phyloP scores from a whole-genome alignment of 495 filamentous ascomycete genomes.

The Bombardia bombarda region DNA sequence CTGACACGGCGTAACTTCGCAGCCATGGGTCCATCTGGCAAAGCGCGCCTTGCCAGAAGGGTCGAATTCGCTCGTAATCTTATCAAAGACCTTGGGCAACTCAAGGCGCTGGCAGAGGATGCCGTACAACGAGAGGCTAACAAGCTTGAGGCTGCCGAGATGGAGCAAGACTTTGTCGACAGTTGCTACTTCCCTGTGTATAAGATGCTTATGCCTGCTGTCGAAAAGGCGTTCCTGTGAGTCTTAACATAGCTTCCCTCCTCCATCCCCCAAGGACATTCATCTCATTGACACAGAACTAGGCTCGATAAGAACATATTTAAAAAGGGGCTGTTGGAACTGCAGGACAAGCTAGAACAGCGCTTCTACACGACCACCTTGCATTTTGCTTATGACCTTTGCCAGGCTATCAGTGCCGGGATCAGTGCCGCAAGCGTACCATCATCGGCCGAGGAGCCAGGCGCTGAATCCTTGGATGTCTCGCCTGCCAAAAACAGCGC shows the following conservation, averaged over 20 bases:
- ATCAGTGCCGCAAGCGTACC: conserved; percentile 41
- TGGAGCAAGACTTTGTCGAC: conserved; percentile 70
- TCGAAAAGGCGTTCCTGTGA: conserved; percentile 68
- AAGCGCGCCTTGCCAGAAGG: conserved; percentile 65
- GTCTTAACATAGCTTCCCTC: too few species aligned
- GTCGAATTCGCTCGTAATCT: conserved; percentile 81
- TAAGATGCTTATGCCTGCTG: conserved; percentile 66
- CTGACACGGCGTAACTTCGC: conserved; percentile 88
- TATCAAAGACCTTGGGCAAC: conserved; percentile 63
- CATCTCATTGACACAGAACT: conserved; percentile 14
- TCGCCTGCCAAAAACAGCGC: conserved; percentile 25
- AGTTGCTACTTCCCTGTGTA: conserved; percentile 83
- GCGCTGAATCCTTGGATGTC: conserved; percentile 16
- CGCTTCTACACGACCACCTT: conserved; percentile 68
- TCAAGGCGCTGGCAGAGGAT: conserved; percentile 58
- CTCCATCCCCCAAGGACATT: background rate
- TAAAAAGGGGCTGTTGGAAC: conserved; percentile 49
- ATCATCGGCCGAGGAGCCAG: conserved; percentile 13
- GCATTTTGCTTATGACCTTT: conserved; percentile 66
- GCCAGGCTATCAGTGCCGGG: conserved; percentile 57
- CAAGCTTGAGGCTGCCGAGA: conserved; percentile 67
- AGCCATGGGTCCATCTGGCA: conserved; percentile 78
- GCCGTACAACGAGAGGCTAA: conserved; percentile 63
- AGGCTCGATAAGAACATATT: conserved; percentile 77
- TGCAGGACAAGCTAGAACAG: conserved; percentile 59